phyloP scores from a whole-genome alignment of 108 stramenopile species.

The Hondaea fermentalgiana region DNA sequence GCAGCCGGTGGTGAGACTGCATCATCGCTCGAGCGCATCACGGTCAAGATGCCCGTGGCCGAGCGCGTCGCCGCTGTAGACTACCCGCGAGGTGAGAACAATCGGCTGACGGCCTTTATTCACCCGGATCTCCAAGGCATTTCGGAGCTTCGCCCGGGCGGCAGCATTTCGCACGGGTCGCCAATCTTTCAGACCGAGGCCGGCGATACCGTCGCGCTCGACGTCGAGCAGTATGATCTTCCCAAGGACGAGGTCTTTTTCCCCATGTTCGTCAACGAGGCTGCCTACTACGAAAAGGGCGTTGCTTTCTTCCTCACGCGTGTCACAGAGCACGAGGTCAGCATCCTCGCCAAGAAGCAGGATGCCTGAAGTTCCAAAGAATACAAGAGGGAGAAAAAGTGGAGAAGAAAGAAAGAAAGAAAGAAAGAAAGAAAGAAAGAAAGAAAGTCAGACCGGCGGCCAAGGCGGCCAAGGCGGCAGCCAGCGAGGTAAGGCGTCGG shows the following conservation, averaged over 20 bases:
- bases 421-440: no score
- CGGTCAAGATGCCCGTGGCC: background rate
- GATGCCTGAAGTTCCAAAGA: no score
- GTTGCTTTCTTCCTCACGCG: conserved; percentile 7
- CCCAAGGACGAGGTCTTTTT: conserved; percentile 66
- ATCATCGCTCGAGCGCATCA: background rate
- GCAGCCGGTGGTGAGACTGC: background rate
- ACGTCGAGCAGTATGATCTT: conserved; percentile 19
- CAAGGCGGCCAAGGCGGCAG: no score
- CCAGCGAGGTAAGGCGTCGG: no score
- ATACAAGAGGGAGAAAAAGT: no score
- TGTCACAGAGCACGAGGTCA: background rate
- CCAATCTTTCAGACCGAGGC: conserved; percentile 31
- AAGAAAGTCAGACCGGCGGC: no score
- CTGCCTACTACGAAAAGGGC: conserved; percentile 63
- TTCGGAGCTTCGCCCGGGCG: conserved; percentile 59
- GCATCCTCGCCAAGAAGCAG: background rate
- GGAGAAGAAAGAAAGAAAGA: no score
- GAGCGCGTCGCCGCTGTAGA: background rate
- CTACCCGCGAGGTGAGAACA: background rate
- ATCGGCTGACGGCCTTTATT: background rate
- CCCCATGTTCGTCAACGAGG: conserved; percentile 74
- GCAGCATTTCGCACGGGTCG: conserved; percentile 57
- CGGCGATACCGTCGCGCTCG: conserved; percentile 47
- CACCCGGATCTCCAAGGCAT: background rate